Evolutionary conservation across 2,329 filamentous ascomycete genomes (phyloP).

Genomic region (Fusarium veterinarium): DNA sequence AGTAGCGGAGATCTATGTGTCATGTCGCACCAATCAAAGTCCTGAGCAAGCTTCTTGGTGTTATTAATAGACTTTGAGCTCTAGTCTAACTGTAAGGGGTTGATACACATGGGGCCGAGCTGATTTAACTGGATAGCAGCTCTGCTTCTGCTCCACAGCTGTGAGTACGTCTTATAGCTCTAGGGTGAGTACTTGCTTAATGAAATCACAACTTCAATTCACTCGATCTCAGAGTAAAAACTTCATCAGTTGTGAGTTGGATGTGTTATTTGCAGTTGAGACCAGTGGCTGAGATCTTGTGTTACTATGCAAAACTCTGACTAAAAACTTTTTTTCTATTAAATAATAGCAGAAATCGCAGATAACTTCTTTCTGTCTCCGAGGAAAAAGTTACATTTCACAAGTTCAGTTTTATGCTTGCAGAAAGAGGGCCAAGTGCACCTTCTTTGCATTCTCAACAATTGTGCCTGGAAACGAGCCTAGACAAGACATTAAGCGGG

Average conservation of each 20-base stretch:
- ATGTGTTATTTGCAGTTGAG: no score
- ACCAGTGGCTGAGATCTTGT: no score
- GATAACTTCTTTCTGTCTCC: rapidly evolving
- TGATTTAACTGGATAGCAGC: background rate
- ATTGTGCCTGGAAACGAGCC: no score
- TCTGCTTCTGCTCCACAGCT: background rate
- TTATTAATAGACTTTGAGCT: background rate
- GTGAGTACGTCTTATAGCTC: background rate
- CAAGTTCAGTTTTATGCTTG: rapidly evolving
- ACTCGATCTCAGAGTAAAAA: background rate
- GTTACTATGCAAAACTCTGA: no score
- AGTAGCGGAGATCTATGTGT: background rate
- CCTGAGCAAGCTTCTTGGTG: no score
- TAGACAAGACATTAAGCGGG: rapidly evolving
- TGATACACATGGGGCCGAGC: rapidly evolving
- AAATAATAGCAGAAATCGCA: no score
- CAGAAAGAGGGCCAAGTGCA: rapidly evolving
- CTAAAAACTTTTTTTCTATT: no score
- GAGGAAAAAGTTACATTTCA: background rate
- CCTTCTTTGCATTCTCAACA: rapidly evolving
- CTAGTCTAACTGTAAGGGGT: rapidly evolving
- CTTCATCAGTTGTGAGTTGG: no score
- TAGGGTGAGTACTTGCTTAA: background rate
- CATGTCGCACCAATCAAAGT: background rate
- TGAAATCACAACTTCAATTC: background rate